Evolutionary conservation across 495 filamentous ascomycete species (phyloP).

Genomic region (Talaromyces stipitatus): DNA sequence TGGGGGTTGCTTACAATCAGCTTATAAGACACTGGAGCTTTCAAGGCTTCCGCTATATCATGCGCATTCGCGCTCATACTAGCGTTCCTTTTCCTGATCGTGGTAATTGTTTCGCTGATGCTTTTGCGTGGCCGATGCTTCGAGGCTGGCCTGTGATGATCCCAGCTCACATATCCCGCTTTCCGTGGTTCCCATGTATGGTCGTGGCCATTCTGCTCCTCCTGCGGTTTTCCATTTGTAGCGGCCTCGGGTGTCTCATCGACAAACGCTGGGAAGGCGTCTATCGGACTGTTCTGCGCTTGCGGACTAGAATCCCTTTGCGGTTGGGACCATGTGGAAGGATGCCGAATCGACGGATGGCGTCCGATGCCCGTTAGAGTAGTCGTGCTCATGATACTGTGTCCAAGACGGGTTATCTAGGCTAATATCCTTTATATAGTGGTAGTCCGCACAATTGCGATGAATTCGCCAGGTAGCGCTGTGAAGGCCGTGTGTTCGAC

Average conservation of each 20-base stretch:
- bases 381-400: conserved; percentile 29
- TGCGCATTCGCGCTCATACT: conserved; percentile 89
- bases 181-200: conserved; percentile 35
- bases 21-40: conserved; percentile 80
- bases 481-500: not conserved
- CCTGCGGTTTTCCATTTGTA: conserved; percentile 10
- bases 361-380: conserved; percentile 38
- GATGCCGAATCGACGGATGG: conserved; percentile 35
- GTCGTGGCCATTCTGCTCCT: not conserved
- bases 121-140: conserved; percentile 72
- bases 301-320: conserved; percentile 21
- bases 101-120: conserved; percentile 75
- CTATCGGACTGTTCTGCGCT: conserved; percentile 30
- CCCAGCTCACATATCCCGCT: conserved; percentile 22
- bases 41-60: conserved; percentile 84
- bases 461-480: not conserved
- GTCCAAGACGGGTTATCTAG: not conserved
- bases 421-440: not conserved
- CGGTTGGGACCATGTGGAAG: conserved; percentile 28
- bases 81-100: conserved; percentile 64
- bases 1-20: conserved; percentile 59
- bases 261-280: conserved; percentile 37
- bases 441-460: not conserved
- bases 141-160: conserved; percentile 33
- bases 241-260: conserved; percentile 26